Base-by-base conservation (phyloP, 148 eudicot species). In the Cornus controversa region DNA sequence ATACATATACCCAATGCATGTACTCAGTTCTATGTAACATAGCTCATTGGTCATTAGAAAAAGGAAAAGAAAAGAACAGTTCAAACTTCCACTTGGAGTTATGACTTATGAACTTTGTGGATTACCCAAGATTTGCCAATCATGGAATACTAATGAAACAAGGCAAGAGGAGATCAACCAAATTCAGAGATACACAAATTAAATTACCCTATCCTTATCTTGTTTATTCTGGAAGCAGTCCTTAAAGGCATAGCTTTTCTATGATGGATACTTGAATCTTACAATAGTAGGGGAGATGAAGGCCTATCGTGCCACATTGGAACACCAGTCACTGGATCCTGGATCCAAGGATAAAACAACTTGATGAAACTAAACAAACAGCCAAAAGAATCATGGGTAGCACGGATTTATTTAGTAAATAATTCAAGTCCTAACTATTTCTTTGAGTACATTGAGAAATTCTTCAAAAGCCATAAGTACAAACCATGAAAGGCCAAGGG, bases 241-340 rank as follows among this genome's bases (percentile, higher is more conserved):
- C 63, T 71, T 71, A 78, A 71, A 22, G 80, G 45, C 25, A 66
- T 31, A 47, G 64, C 73, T 42, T 67, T 74, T 57, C 27, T 62
- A 64, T 70, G 67, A 68, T 79, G 72, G 76, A 18, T 36, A 22
- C n/a, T 31, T 54, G 54, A 75, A 79, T 78, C 94, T 86, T 90
- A 95, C 96, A 95, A 75, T 71, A 95, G 83, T 72, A 93, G 77
- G 72, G 99, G 96, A 80, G 98, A 85, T 6, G 87, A 29, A 72
- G 83, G 82, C 77, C 94, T 85, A 25, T 89, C 91, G 86, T 95
- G 94, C 93, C 93, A 89, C 78, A 82, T 81, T 27, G 99, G 97
- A 81, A 86, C 89, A 71, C 87, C 91, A 28, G 98, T 95, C 47
- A 95, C 97, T 47, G 97, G 99, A 84, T 95, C 99, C 94, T 90